These are phyloP conservation scores for Adiantum capillusveneris DNA, from an alignment of 75 land plant genomes.

Conservation along the genomic window DNA sequence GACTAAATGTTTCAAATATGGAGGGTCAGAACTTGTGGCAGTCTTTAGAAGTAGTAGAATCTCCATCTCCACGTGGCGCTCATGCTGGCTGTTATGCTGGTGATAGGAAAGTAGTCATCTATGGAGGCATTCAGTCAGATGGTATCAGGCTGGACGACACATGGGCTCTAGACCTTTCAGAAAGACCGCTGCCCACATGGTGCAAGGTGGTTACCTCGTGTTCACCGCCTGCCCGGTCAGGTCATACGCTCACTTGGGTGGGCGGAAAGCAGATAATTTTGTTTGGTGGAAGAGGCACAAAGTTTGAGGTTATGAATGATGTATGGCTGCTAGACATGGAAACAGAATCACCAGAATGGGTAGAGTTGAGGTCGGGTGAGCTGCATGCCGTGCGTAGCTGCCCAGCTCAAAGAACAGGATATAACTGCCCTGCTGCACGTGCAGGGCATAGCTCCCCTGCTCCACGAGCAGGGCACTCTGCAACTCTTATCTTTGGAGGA, in stretches of 20 bases:
- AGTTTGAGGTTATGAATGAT: constrained; percentile 81
- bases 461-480: constrained; percentile 89
- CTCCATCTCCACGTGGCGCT: constrained; percentile 88
- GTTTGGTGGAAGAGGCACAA: constrained; percentile 82
- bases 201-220: constrained; percentile 32
- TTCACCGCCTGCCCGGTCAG: constrained; percentile 87
- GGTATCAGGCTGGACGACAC: constrained; percentile 73
- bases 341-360: constrained; percentile 45
- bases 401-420: no score
- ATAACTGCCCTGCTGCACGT: no score
- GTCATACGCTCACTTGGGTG: constrained; percentile 79
- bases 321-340: constrained; percentile 71
- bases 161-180: constrained; percentile 76
- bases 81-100: constrained; percentile 81
- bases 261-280: constrained; percentile 48
- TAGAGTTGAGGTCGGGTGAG: constrained; percentile 38
- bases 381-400: no score
- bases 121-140: constrained; percentile 79
- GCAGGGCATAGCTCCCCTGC: constrained; percentile 34
- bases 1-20: constrained; percentile 15
- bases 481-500: constrained; percentile 63
- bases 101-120: constrained; percentile 54
- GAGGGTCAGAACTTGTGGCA: constrained; percentile 40
- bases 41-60: constrained; percentile 44
- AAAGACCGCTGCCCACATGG: constrained; percentile 42